Evolutionary conservation across 257 asterid genomes (phyloP).

Genomic region (Lycium barbarum): DNA sequence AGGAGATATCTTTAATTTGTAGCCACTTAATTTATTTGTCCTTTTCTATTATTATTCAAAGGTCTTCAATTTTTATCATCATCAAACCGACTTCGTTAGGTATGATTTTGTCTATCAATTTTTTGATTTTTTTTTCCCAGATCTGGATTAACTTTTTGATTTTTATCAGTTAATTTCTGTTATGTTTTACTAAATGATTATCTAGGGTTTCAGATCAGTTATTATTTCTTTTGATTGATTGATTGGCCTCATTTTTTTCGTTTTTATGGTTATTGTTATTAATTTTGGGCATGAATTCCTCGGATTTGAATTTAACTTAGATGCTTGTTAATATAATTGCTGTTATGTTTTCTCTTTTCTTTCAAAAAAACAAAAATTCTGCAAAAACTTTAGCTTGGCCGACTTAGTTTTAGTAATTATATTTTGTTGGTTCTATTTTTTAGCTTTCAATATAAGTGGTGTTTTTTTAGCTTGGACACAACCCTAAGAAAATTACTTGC

Average conservation of each 20-base stretch:
- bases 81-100: neutral
- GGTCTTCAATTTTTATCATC: neutral
- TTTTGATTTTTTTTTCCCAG: neutral
- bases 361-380: no score
- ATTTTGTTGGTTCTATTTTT: no score
- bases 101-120: neutral
- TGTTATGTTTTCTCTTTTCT: no score
- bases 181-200: neutral
- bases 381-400: no score
- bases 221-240: neutral
- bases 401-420: no score
- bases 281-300: neutral
- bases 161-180: neutral
- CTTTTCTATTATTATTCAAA: neutral
- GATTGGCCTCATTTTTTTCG: neutral
- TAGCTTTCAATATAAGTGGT: no score
- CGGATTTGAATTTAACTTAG: neutral
- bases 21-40: neutral
- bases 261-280: neutral
- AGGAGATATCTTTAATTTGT: neutral
- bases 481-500: no score
- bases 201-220: slow-evolving; percentile 15
- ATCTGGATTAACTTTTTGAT: slow-evolving; percentile 1
- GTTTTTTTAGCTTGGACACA: no score
- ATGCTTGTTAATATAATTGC: no score